A percentile compares a stretch with the other conserved stretches of the same genome.
Conservation (phyloP, 257 asterid species). For the Solanum bukasovii region DNA sequence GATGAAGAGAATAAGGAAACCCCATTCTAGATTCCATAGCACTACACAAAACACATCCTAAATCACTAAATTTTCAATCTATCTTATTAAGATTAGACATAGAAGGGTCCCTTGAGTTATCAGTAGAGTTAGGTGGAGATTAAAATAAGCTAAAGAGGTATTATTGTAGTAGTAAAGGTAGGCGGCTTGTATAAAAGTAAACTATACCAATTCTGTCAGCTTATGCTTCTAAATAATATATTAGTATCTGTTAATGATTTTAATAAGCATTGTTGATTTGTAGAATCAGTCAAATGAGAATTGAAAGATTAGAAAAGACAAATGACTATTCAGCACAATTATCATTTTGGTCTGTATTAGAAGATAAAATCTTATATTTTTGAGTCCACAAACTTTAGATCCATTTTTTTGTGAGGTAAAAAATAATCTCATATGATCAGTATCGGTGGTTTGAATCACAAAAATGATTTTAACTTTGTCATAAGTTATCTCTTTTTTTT, state of each 20-base stretch:
- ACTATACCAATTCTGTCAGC: not conserved
- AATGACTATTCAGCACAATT: not conserved
- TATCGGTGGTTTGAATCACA: not conserved
- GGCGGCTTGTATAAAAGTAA: not conserved
- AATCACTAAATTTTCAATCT: not conserved
- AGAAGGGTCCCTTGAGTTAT: not conserved
- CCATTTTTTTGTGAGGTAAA: not conserved
- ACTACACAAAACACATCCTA: not conserved
- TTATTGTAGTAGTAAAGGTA: not conserved
- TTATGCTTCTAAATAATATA: not conserved
- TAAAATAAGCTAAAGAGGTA: not conserved
- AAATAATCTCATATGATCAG: too few relatives aligned
- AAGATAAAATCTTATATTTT: not conserved
- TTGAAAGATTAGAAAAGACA: not conserved
- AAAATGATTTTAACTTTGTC: not conserved
- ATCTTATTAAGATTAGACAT: not conserved
- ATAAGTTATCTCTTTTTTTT: not conserved
- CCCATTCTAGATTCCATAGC: not conserved
- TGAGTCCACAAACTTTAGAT: not conserved
- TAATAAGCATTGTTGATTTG: not conserved
- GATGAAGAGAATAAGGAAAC: not conserved
- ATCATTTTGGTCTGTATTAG: not conserved
- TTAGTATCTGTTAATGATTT: too few relatives aligned
- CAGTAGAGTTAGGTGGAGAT: not conserved
- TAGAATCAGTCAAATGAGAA: not conserved